Base-by-base conservation (phyloP, 2,329 filamentous ascomycete genomes). In the Colletotrichum graminicola region DNA sequence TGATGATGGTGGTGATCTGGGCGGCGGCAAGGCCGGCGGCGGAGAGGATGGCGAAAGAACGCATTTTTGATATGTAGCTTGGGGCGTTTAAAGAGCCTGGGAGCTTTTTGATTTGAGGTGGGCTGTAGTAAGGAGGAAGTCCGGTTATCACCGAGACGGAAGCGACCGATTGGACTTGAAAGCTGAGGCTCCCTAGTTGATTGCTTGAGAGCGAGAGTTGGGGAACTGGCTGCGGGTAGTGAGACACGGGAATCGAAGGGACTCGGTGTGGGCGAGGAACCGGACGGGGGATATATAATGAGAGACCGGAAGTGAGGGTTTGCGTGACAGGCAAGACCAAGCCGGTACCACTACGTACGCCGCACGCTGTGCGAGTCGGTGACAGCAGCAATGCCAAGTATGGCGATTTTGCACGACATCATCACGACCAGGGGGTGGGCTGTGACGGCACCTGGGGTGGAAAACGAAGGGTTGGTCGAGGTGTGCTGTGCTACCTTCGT, bases 1-100 rank as follows among this genome's bases (percentile, higher is more conserved):
- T 73, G 41, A 67, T 36, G 21, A 75, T 73, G 26, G 71, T 66
- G 54, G 66, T 66, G 36, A 72, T 72, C 61, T 77, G 74, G 45
- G 77, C 76, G 11, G 75, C 63, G 21, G 66, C 74, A 26, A 75
- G 66, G 68, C 70, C 72, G 39, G 66, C 73, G 52, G 66, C 61
- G 43, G 66, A 61, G 59, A 73, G 66, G 71, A 73, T 49, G 69
- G 74, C 62, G 72, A 78, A 74, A 57, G 73, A 66, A 59, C 74
- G 76, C 76, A 77, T 77, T 23, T 41, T 72, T 76, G 55, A 36
- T 26, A 29, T 47, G 51, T 55, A 29, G 23, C n/a, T 55, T 26
- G 41, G 43, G 55, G 18, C 29, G 23, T 10, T 29, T 6, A n/a
- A n/a, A 47, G 23, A 34, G 65, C 18, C 7, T 32, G 8, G 39